These are phyloP conservation scores for Triticum dicoccoides DNA, from an alignment of 176 grass and related monocot species.

Conservation along the genomic window DNA sequence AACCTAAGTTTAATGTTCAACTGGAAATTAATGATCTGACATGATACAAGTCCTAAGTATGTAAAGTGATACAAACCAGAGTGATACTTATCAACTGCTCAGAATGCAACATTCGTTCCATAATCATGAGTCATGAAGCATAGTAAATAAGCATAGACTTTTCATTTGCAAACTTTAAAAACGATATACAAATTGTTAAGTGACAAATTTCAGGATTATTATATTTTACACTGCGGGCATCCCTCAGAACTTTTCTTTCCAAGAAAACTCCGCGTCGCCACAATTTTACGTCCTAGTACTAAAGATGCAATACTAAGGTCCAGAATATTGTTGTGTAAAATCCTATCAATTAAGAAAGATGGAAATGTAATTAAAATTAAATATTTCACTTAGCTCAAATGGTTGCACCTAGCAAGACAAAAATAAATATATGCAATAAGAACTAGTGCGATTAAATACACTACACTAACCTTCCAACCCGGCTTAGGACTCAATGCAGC, in stretches of 20 bases:
- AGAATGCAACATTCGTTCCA: background rate
- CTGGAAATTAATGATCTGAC: conserved; percentile 25
- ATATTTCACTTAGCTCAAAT: background rate
- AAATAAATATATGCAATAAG: background rate
- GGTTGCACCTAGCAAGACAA: background rate
- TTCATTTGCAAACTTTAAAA: background rate
- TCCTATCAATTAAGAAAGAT: background rate
- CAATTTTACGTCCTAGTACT: background rate
- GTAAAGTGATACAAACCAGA: background rate
- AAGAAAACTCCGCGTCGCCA: background rate
- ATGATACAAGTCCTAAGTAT: background rate
- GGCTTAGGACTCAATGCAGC: conserved; percentile 75
- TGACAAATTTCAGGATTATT: background rate
- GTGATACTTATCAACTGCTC: background rate
- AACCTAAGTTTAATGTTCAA: conserved; percentile 71
- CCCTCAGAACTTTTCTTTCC: background rate
- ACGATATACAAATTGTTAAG: background rate
- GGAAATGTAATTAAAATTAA: background rate
- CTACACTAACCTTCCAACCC: conserved; percentile 75
- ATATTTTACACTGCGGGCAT: background rate
- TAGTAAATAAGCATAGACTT: background rate
- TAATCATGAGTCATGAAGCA: background rate
- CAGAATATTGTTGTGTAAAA: background rate
- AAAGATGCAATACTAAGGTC: background rate
- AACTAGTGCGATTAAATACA: background rate